These are phyloP conservation scores for Lepidium aucheri DNA, from an alignment of 345 rosid genomes.

Conservation along the genomic window DNA sequence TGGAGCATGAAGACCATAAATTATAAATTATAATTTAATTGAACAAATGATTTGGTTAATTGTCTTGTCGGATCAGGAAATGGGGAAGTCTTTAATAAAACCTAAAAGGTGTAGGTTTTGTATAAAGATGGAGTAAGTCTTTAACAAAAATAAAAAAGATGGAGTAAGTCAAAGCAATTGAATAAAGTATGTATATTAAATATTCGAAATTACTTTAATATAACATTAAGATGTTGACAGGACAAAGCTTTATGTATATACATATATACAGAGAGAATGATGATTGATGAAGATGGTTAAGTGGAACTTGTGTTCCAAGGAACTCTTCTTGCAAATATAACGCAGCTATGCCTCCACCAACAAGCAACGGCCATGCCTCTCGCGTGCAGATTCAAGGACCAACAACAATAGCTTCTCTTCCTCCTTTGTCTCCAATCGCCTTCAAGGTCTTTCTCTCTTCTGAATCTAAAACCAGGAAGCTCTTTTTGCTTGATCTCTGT, in stretches of 20 bases:
- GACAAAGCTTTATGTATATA: neutral
- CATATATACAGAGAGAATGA: conserved; percentile 15
- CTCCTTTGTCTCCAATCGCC: conserved; percentile 26
- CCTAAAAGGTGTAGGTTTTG: neutral
- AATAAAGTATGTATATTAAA: conserved; percentile 8
- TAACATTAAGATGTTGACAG: neutral
- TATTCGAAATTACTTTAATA: neutral
- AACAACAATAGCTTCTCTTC: conserved; percentile 19
- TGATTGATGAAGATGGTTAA: conserved; percentile 21
- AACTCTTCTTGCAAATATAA: too few species aligned
- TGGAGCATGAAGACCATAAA: conserved; percentile 2
- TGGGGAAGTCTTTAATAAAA: neutral
- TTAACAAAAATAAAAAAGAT: neutral
- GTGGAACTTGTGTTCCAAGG: conserved; percentile 15
- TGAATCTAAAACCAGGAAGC: neutral
- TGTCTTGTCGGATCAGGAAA: neutral
- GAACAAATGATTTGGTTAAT: neutral
- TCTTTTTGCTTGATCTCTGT: conserved; percentile 1
- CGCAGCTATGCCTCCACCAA: conserved; percentile 18
- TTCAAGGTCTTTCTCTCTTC: conserved; percentile 28
- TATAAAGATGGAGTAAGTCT: conserved; percentile 25
- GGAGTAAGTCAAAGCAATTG: conserved; percentile 22
- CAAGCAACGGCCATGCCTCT: conserved; percentile 22
- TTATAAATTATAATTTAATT: neutral
- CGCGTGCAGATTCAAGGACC: conserved; percentile 29